phyloP scores from a whole-genome alignment of 139 green algal species.

The Zygnema cylindricum region DNA sequence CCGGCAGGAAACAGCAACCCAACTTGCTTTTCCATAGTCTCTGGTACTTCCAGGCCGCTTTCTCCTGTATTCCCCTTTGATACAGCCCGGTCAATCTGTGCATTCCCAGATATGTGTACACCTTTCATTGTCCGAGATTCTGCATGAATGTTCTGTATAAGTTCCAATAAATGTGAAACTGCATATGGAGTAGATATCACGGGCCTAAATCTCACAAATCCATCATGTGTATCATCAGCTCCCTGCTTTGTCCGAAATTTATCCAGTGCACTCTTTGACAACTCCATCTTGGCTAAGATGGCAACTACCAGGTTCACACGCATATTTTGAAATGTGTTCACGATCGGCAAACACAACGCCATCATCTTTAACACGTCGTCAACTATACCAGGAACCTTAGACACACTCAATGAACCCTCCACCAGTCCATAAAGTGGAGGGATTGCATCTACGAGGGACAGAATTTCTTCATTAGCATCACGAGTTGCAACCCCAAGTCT shows the following conservation, averaged over 20 bases:
- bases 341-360: not conserved
- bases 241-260: not conserved
- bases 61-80: not conserved
- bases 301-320: not conserved
- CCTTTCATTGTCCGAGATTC: conserved; percentile 13
- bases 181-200: not conserved
- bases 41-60: not conserved
- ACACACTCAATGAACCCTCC: not conserved
- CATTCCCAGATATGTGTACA: not conserved
- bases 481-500: not conserved
- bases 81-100: not conserved
- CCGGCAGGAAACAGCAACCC: not conserved
- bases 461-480: not conserved
- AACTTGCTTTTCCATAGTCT: conserved; percentile 4
- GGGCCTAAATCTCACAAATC: not conserved
- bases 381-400: not conserved
- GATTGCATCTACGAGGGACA: not conserved
- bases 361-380: conserved; percentile 6
- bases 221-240: not conserved
- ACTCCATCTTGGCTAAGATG: not conserved
- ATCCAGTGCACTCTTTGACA: not conserved
- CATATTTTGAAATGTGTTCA: not conserved
- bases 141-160: conserved; percentile 12
- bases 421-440: conserved; percentile 1
- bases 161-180: not conserved